Conservation (phyloP, 2,329 filamentous ascomycete species). For the Calonectria leucothoes region DNA sequence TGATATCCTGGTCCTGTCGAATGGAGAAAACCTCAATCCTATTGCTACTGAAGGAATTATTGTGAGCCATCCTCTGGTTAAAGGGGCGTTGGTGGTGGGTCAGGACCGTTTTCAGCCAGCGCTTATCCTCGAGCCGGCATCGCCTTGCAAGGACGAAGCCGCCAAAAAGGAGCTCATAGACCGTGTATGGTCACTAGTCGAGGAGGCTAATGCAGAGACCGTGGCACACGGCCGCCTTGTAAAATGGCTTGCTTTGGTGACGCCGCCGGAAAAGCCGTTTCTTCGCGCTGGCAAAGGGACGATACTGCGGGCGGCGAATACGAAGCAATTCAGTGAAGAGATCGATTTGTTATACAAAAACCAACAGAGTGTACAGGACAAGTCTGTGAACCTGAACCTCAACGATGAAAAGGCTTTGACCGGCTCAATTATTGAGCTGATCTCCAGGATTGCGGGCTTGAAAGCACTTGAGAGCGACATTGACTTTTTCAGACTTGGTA, state of each 20-base stretch:
- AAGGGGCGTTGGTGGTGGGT: constrained; percentile 59
- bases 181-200: constrained; percentile 56
- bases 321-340: background rate
- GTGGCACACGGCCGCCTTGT: constrained; percentile 60
- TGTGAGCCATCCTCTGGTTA: constrained; percentile 51
- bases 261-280: constrained; percentile 26
- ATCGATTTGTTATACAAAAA: background rate
- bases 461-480: background rate
- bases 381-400: background rate
- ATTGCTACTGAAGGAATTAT: constrained; percentile 41
- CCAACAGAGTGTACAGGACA: background rate
- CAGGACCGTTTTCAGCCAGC: constrained; percentile 58
- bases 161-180: constrained; percentile 49
- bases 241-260: constrained; percentile 52
- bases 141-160: constrained; percentile 39
- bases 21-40: constrained; percentile 62
- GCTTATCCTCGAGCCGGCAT: constrained; percentile 58
- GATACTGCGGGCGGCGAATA: background rate
- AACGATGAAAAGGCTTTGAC: background rate
- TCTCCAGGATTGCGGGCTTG: background rate
- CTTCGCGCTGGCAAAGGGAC: constrained; percentile 2
- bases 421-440: background rate
- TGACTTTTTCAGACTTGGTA: background rate
- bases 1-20: constrained; percentile 62
- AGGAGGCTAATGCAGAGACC: constrained; percentile 55